These are phyloP conservation scores for Lactarius akahatsu DNA, from an alignment of 768 basidiomycete species.

Conservation along the genomic window DNA sequence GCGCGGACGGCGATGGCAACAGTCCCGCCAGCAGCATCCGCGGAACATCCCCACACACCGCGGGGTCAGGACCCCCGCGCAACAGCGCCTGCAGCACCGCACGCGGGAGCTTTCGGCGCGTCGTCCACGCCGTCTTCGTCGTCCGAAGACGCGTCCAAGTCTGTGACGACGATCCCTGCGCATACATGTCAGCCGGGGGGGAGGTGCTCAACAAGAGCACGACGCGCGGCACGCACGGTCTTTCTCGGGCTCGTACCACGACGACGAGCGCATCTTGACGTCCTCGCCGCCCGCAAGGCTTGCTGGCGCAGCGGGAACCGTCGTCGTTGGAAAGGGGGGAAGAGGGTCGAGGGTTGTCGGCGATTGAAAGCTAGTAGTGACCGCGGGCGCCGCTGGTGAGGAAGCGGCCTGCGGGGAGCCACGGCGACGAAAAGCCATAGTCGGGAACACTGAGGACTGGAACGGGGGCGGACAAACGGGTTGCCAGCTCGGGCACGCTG, in stretches of 20 bases:
- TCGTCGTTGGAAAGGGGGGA: neutral
- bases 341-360: neutral
- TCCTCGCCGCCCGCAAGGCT: neutral
- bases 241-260: constrained; percentile 30
- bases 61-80: constrained; percentile 4
- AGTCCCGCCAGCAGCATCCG: neutral
- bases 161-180: constrained; percentile 29
- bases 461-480: too few relatives aligned
- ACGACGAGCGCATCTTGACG: constrained; percentile 28
- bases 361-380: neutral
- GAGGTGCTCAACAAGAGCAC: neutral
- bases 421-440: neutral
- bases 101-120: constrained; percentile 21
- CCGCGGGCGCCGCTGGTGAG: neutral
- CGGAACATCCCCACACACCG: neutral
- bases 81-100: constrained; percentile 18
- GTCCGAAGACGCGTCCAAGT: constrained; percentile 28
- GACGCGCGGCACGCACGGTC: constrained; percentile 23
- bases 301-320: too few relatives aligned
- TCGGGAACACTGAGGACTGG: neutral
- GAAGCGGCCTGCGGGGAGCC: neutral
- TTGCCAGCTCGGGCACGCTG: neutral
- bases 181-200: neutral
- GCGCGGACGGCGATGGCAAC: neutral
- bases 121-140: constrained; percentile 23